Evolutionary conservation across 495 filamentous ascomycete species (phyloP), one percentile per base, ranked within the genome.

Genomic region (Daldinia concentrica): DNA sequence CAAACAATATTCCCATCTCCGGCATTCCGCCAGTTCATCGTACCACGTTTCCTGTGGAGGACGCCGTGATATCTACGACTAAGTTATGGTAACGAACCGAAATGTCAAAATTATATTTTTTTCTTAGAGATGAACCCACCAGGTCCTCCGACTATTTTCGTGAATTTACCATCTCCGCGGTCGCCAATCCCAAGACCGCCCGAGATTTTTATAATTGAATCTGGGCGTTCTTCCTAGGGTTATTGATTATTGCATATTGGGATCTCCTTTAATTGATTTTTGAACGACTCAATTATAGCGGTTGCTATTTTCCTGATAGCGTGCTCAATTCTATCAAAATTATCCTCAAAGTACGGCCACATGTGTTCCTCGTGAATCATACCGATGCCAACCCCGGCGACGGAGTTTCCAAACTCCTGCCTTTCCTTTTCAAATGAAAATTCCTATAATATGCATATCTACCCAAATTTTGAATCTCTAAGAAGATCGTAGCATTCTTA

Each of bases 151-250:
- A 61, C 41, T 45, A 50, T 57, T 74, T 60, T 71, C 62, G 58
- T 74, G 71, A 30, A 74, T 67, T 27, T 64, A 45, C 59, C 58
- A 74, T 74, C 63, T 74, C 71, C 71, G 71, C 67, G 71, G 71
- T 60, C 22, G 39, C 55, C 29, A 30, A 57, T 45, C 41, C 50
- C 50, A 52, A 29, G 19, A 30, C 30, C 27, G 5, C 9, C 65
- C 50, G 37, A 60, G 45, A 26, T 36, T 50, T 66, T 58, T 29
- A 22, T 61, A 57, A 66, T 65, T 52, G 9, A 61, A 41, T 51
- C 15, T 63, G 8, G 43, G 43, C 9, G 14, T n/a, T 30, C 29
- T 45, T 26, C 24, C 27, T 22, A 12, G 11, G 14, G n/a, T 7
- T 15, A 24, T 29, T 43, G n/a, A 43, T 15, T 50, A 36, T 65